phyloP scores from a whole-genome alignment of 2,329 filamentous ascomycete species.

The Alternaria sp. region DNA sequence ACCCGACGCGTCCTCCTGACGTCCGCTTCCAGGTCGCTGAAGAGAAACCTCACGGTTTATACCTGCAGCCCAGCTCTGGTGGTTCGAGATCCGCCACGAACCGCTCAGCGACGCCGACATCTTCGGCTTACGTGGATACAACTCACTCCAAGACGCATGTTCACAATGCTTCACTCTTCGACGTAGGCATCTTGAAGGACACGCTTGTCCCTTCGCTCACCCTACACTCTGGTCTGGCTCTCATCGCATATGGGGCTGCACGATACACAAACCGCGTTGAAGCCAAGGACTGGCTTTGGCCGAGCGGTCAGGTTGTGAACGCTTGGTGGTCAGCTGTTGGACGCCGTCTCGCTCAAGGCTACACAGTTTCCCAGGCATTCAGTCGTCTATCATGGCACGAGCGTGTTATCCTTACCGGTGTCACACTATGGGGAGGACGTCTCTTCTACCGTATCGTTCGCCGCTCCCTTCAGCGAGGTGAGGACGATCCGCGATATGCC shows the following conservation, averaged over 20 bases:
- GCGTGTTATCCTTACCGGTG: conserved; percentile 63
- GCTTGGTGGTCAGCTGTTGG: conserved; percentile 69
- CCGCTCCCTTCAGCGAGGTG: conserved; percentile 59
- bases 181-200: conserved; percentile 62
- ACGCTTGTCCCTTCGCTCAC: conserved; percentile 64
- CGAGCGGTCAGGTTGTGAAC: conserved; percentile 62
- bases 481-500: conserved; percentile 65
- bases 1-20: conserved; percentile 36
- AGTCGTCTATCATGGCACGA: conserved; percentile 62
- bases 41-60: conserved; percentile 44
- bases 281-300: conserved; percentile 69
- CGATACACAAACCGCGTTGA: conserved; percentile 64
- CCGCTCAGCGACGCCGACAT: background rate
- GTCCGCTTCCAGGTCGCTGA: conserved; percentile 44
- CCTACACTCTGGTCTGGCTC: conserved; percentile 61
- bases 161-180: conserved; percentile 43
- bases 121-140: conserved; percentile 31
- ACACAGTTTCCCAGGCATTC: conserved; percentile 59
- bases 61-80: conserved; percentile 37
- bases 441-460: conserved; percentile 64
- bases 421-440: conserved; percentile 66
- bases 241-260: conserved; percentile 61
- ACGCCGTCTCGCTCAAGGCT: conserved; percentile 57
- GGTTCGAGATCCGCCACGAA: conserved; percentile 21
- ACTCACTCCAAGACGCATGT: conserved; percentile 46